Conservation (phyloP, 2,329 filamentous ascomycete genomes). For the Orbilia oligospora region DNA sequence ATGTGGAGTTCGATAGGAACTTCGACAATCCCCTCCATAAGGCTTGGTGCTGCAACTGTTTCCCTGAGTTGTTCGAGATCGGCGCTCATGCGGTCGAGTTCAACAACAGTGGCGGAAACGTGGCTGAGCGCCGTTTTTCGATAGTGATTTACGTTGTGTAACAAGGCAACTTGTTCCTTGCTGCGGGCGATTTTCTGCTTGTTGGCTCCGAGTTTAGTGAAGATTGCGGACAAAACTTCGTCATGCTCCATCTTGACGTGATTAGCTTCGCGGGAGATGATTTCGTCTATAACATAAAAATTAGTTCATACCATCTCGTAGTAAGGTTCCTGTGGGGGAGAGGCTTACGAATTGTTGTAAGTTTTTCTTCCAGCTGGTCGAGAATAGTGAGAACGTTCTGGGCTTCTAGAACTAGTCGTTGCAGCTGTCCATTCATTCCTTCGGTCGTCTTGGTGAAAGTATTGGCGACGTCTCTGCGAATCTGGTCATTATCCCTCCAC, state of each 20-base stretch:
- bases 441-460: conserved; percentile 75
- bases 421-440: conserved; percentile 74
- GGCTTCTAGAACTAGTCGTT: conserved; percentile 79
- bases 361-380: conserved; percentile 77
- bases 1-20: conserved; percentile 81
- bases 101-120: conserved; percentile 78
- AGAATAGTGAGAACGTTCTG: conserved; percentile 76
- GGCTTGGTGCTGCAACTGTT: conserved; percentile 75
- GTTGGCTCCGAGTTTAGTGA: conserved; percentile 82
- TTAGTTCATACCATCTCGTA: conserved; percentile 20
- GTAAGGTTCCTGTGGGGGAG: not conserved
- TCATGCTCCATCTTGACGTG: conserved; percentile 74
- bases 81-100: conserved; percentile 80
- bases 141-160: conserved; percentile 77
- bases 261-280: conserved; percentile 74
- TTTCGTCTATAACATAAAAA: conserved; percentile 45
- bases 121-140: conserved; percentile 77
- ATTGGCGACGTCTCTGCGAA: conserved; percentile 66
- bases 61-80: conserved; percentile 80
- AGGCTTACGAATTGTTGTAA: conserved; percentile 78
- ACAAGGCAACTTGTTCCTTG: conserved; percentile 75
- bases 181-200: conserved; percentile 74
- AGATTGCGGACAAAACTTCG: conserved; percentile 78
- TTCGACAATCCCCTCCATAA: conserved; percentile 71
- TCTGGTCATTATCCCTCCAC: conserved; percentile 67